Base-by-base conservation (phyloP, 495 filamentous ascomycete species). In the Margaritispora aquatica region DNA sequence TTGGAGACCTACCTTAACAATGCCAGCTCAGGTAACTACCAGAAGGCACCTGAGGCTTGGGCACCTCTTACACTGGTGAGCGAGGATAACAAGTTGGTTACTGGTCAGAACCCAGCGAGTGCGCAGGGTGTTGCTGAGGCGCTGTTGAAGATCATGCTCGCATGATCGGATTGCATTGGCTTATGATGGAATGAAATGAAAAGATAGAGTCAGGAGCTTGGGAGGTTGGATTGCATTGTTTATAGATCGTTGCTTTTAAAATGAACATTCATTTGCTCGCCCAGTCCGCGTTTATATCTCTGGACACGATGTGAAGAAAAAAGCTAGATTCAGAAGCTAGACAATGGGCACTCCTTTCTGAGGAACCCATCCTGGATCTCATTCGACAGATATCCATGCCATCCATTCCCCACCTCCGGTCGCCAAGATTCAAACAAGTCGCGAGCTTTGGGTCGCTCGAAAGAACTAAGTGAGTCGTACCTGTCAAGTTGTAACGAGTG, bases 41-140 rank as follows among this genome's bases (percentile, higher is more conserved):
- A 78, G 54, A 88, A 85, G 73, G 80, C 86, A 0, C 75, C 67
- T 0, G 66, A 83, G 66, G 71, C 75, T 7, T 89, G 78, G 81
- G 81, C 62, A 0, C 76, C 73, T 68, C 80, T 86, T 69, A 81
- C 88, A 11, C 76, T 83, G 46, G 77, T 84, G 15, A 77, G 79
- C 49, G 70, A 71, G 65, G 64, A 73, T 52, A 84, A 83, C 0
- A 74, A 73, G 65, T 58, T 90, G 57, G 84, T 90, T 57, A 90
- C 86, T 3, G 88, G 88, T 0, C 86, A 90, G 75, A 91, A 91
- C 64, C 88, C 88, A 17, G 80, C 77, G 8, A 86, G 82, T 67
- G 86, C 84, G 11, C 74, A 74, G 27, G 76, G 66, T 0, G 73
- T 90, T 38, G 86, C 41, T 2, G 51, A 54, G 19, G 57, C 48